Evolutionary conservation across 768 basidiomycete genomes (phyloP), one percentile per base, ranked within the genome.

Genomic region (Lyophyllum semitale): DNA sequence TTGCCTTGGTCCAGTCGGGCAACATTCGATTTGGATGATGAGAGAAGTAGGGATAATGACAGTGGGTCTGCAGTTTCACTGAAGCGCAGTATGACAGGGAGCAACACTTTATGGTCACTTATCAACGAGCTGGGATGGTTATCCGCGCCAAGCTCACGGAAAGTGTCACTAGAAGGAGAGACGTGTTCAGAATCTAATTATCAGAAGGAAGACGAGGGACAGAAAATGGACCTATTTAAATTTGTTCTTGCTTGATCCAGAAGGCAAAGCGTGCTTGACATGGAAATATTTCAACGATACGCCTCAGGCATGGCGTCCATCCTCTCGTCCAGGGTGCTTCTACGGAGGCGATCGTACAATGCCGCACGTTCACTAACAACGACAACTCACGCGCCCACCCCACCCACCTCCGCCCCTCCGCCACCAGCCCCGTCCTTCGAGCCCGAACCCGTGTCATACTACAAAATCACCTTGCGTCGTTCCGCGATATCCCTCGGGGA

Each of bases 401-500:
- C 38, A 7, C 26, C 52, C 30, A 35, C 40, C 22, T 43, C 42
- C 3, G 13, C 49, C 35, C 27, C 51, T 37, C 48, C 51, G 20
- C 51, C 43, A n/a, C 40, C 43, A 20, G 18, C 49, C 23, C 2
- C 51, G 25, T 48, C 53, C 8, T 45, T 22, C 15, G 47, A 46
- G 15, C 46, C 51, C 25, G 58, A 57, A 35, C 73, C 77, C 50
- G 74, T 71, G 27, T 92, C 94, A 0, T 91, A 96, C 71, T 95
- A 82, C 77, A 91, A 90, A 75, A 88, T 98, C 63, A 96, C 94
- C 18, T 85, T 95, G 26, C 83, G 83, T 9, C 89, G 95, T 52
- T 95, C 94, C 5, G 88, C 85, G 46, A 95, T 95, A 58, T 88
- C 92, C 0, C 83, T 96, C 8, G 87, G 89, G 2, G 75, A 83